Conservation (phyloP, 2,329 filamentous ascomycete species). For the Aspergillus pseudonomiae region DNA sequence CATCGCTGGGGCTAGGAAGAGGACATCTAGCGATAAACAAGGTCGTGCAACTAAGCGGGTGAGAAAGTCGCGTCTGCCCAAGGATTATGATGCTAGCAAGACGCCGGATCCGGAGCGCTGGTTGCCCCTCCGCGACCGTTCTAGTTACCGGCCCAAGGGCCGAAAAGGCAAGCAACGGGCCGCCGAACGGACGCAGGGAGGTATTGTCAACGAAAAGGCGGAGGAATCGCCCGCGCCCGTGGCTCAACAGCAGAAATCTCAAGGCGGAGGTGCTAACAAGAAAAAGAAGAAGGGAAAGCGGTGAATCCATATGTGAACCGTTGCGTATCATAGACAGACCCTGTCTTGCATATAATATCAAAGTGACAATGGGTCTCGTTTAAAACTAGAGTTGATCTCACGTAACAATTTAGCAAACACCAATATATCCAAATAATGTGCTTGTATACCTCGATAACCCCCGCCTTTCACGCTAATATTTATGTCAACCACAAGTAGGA, state of each 20-base stretch:
- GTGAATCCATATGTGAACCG: conserved; percentile 25
- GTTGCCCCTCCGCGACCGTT: conserved; percentile 87
- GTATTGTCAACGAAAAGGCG: conserved; percentile 73
- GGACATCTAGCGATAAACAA: conserved; percentile 37
- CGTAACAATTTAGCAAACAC: not conserved
- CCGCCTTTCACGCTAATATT: not conserved
- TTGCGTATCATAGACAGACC: not conserved
- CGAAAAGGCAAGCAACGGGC: conserved; percentile 88
- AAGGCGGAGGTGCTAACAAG: conserved; percentile 44
- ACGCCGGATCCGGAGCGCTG: conserved; percentile 88
- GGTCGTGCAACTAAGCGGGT: conserved; percentile 44
- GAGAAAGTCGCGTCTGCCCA: conserved; percentile 51
- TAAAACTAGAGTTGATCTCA: not conserved
- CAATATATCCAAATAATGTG: not conserved
- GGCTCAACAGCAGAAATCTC: conserved; percentile 36
- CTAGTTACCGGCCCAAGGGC: conserved; percentile 85
- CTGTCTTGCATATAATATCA: not conserved
- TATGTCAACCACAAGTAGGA: not conserved
- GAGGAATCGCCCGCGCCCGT: conserved; percentile 50
- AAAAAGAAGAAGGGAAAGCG: conserved; percentile 58
- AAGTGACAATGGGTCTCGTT: not conserved
- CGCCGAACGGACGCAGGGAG: conserved; percentile 80
- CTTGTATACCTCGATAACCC: not conserved
- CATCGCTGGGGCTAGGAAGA: conserved; percentile 44
- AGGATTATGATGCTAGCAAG: conserved; percentile 69